A percentile compares a stretch with the other conserved stretches of the same genome.
These are phyloP conservation scores for Ascobolus immersus DNA, from an alignment of 495 filamentous ascomycete genomes.

Conservation along the genomic window DNA sequence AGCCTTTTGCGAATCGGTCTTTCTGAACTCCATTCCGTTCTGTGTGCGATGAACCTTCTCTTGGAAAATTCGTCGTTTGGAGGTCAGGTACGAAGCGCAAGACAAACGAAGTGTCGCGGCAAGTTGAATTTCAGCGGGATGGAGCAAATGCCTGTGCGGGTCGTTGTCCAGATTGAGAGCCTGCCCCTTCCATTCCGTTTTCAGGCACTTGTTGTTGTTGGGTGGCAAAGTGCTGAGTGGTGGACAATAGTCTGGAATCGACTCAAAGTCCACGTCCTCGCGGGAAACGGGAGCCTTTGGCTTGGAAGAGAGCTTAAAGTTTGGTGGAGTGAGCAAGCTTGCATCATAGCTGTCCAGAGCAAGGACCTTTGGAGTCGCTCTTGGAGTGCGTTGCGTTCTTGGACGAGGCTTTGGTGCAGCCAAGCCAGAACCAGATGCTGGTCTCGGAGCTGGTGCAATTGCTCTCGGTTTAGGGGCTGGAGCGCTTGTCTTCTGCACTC, in stretches of 20 bases:
- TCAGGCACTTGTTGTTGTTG: conserved; percentile 42
- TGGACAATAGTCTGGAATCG: conserved; percentile 55
- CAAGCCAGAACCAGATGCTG: no score
- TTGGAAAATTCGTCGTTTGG: conserved; percentile 81
- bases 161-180: conserved; percentile 57
- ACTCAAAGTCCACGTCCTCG: conserved; percentile 69
- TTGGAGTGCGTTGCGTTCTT: conserved; percentile 1
- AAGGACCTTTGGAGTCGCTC: conserved; percentile 4
- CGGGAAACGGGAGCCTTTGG: conserved; percentile 25
- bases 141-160: conserved; percentile 48
- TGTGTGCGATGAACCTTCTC: conserved; percentile 41
- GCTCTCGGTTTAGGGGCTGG: not conserved
- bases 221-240: conserved; percentile 37
- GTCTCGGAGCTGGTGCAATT: no score
- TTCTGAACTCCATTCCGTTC: conserved; percentile 68
- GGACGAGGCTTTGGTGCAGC: not conserved
- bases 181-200: conserved; percentile 70
- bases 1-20: conserved; percentile 91
- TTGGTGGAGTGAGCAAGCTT: conserved; percentile 9
- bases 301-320: not conserved
- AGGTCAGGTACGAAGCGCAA: conserved; percentile 77
- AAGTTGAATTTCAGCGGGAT: conserved; percentile 51
- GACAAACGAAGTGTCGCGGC: conserved; percentile 62
- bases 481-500: conserved; percentile 9
- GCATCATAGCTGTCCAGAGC: not conserved